phyloP scores from a whole-genome alignment of 768 basidiomycete genomes.

The Serendipita sp. region DNA sequence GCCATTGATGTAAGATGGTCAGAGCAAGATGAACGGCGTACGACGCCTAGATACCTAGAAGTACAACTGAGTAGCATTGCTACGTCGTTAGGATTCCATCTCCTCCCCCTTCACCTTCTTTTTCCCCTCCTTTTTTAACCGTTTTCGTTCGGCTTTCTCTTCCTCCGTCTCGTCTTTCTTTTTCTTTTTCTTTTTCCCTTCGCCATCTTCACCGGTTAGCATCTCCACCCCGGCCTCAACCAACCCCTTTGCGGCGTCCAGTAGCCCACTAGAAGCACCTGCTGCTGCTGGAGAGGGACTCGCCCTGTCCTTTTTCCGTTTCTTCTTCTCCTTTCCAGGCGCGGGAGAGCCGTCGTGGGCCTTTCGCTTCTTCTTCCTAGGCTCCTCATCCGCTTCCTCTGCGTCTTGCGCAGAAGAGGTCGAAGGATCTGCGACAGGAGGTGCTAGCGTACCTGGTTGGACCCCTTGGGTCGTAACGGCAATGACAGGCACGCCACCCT shows the following conservation, averaged over 20 bases:
- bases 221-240: slow-evolving; percentile 19
- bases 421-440: slow-evolving; percentile 14
- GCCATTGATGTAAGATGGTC: no score
- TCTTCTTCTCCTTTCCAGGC: slow-evolving; percentile 13
- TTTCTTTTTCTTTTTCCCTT: slow-evolving; percentile 29
- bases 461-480: slow-evolving; percentile 10
- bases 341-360: slow-evolving; percentile 23
- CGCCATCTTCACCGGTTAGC: slow-evolving; percentile 31
- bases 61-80: no score
- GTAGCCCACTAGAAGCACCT: slow-evolving; percentile 20
- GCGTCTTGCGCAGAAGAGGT: slow-evolving; percentile 14
- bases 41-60: no score
- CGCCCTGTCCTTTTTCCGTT: slow-evolving; percentile 26
- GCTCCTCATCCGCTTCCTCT: slow-evolving; percentile 23
- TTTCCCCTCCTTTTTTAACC: slow-evolving; percentile 43
- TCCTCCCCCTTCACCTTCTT: slow-evolving; percentile 45
- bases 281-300: slow-evolving; percentile 15
- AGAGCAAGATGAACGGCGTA: no score
- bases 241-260: slow-evolving; percentile 27
- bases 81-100: slow-evolving; percentile 10
- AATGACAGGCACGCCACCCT: slow-evolving; percentile 14
- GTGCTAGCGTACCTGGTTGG: slow-evolving; percentile 13
- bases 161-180: slow-evolving; percentile 32
- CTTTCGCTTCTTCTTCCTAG: slow-evolving; percentile 76
- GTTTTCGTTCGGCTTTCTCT: slow-evolving; percentile 33